Conservation (phyloP, 2,329 filamentous ascomycete genomes). For the Sclerotinia glacialis region DNA sequence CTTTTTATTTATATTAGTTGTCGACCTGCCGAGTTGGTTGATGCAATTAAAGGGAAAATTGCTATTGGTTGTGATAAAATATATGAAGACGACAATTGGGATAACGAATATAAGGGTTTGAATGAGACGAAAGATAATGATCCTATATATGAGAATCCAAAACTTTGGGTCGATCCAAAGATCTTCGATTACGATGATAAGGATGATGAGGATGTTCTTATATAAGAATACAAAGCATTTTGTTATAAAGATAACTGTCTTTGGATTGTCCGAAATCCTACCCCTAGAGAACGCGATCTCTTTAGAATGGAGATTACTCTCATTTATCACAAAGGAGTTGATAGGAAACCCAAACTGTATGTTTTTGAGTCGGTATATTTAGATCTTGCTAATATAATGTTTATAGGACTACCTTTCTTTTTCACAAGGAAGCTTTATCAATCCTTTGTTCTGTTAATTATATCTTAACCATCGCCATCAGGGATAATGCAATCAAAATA, state of each 20-base stretch:
- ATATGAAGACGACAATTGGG: conserved; percentile 14
- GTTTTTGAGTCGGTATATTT: conserved; percentile 8
- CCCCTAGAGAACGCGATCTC: conserved; percentile 21
- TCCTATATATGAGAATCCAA: background rate
- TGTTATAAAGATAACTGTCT: too few relatives aligned
- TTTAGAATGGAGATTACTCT: conserved; percentile 28
- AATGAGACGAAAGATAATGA: background rate
- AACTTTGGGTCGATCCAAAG: conserved; percentile 6
- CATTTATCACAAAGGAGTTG: conserved; percentile 25
- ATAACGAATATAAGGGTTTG: conserved; percentile 8
- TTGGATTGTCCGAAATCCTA: conserved; percentile 24
- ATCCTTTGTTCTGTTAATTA: conserved; percentile 30
- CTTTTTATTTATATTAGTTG: background rate
- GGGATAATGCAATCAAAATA: conserved; percentile 26
- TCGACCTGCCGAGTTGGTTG: conserved; percentile 5
- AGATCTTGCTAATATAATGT: conserved; percentile 13
- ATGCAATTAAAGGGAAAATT: background rate
- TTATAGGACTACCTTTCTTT: conserved; percentile 26
- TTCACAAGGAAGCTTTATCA: conserved; percentile 27
- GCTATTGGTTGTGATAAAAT: background rate
- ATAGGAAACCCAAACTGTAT: conserved; percentile 27
- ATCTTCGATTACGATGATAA: background rate
- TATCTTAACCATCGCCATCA: conserved; percentile 25
- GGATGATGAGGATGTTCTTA: background rate
- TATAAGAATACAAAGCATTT: conserved; percentile 19